Evolutionary conservation across 495 filamentous ascomycete species (phyloP), one percentile per base, ranked within the genome.

Genomic region (Talaromyces liani): DNA sequence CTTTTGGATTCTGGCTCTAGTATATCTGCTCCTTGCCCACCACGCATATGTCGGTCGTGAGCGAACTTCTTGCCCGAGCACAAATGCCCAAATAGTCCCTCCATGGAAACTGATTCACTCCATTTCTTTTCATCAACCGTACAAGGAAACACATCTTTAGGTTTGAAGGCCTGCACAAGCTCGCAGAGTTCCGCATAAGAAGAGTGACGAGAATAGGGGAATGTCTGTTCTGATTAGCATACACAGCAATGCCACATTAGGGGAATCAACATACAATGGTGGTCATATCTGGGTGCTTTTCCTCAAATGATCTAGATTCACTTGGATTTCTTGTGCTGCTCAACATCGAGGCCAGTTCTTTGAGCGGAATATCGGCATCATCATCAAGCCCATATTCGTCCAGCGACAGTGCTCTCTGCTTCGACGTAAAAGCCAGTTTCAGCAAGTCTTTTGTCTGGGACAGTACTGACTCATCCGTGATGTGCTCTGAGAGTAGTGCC

Each of bases 181-280:
- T 86, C 71, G 64, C 90, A 89, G 5, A 96, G 79, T 71, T 97
- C 93, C 0, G 76, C 75, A 59, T 93, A 91, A 0, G 91, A 96
- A 0, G 93, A 95, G 73, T 98, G 93, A 2, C 93, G 85, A 0
- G 93, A 93, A 69, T 93, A 98, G 4, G 92, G 91, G 64, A 97
- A 97, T 10, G 75, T 72, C 80, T 80, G 39, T 2, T 14, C 4
- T 27, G 62, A 45, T 70, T 69, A 60, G 63, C 58, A 60, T 29
- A 22, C 36, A 6, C 6, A 41, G 27, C 6, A 49, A 49, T 2
- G 2, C 7, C 18, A 33, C 27, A 62, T 16, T 9, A 10, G 12
- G 2, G 7, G 20, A 0, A 20, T 25, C 22, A n/a, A 68, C 69
- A 63, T 60, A 73, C 69, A 45, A 75, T 72, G 18, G 63, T 69